Percentiles rank a stretch among this genome's conserved stretches.
Evolutionary conservation across 1,284 basidiomycete species (phyloP).

Genomic region (Apiotrichum mycotoxinovorans): DNA sequence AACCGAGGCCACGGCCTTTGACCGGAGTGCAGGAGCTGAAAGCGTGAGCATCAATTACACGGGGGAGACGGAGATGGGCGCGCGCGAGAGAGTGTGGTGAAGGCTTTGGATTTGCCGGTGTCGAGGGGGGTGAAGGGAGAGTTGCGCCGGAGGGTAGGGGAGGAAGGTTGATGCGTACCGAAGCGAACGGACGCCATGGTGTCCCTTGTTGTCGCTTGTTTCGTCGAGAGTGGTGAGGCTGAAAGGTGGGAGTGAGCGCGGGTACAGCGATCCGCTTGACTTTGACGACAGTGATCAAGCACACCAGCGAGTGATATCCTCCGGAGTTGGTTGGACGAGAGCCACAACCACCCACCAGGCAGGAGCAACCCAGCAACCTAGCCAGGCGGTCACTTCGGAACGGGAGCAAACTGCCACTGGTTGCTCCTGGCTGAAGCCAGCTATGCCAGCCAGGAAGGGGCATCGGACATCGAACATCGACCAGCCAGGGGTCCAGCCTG

Average conservation of each 20-base stretch:
- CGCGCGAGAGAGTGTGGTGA: neutral
- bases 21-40: slow-evolving; percentile 34
- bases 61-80: neutral
- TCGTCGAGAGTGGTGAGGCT: slow-evolving; percentile 10
- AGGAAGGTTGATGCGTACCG: slow-evolving; percentile 16
- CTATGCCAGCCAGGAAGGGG: too few species aligned
- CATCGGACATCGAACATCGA: too few species aligned
- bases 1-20: slow-evolving; percentile 22
- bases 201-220: slow-evolving; percentile 9
- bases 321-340: slow-evolving; percentile 10
- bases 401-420: neutral
- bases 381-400: too few species aligned
- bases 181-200: slow-evolving; percentile 35
- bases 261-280: too few species aligned
- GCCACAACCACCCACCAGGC: neutral
- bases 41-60: slow-evolving; percentile 1
- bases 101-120: too few species aligned
- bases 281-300: too few species aligned
- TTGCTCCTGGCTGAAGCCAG: neutral
- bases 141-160: neutral
- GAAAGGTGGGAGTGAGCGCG: neutral
- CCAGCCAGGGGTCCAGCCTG: too few species aligned
- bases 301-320: slow-evolving; percentile 5
- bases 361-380: too few species aligned
- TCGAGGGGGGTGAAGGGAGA: neutral